A percentile compares a stretch with the other conserved stretches of the same genome.
phyloP scores from a whole-genome alignment of 2,329 filamentous ascomycete species.

The Aspergillus quadrilineatus region DNA sequence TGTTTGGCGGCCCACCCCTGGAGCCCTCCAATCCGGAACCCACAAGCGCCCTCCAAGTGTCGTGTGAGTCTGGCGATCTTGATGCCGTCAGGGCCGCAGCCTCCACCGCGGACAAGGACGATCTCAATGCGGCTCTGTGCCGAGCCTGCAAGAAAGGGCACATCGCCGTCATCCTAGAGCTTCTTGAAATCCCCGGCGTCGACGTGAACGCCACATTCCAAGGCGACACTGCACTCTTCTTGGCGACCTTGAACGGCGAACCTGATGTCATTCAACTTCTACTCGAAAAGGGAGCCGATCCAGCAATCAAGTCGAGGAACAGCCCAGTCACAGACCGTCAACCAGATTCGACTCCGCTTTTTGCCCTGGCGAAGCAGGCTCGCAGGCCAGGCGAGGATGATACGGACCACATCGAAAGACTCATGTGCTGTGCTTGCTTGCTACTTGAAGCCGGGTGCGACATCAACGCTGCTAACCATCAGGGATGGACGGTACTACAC shows the following conservation, averaged over 20 bases:
- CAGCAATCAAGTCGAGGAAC: neutral
- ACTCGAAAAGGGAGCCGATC: constrained; percentile 14
- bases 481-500: neutral
- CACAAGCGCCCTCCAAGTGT: neutral
- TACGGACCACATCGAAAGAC: neutral
- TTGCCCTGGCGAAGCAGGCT: neutral
- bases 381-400: neutral
- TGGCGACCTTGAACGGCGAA: neutral
- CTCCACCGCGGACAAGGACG: constrained; percentile 1
- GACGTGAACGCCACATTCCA: constrained; percentile 11
- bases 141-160: constrained; percentile 9
- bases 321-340: neutral
- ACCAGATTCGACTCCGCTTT: neutral
- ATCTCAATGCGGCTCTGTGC: constrained; percentile 12
- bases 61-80: constrained; percentile 9
- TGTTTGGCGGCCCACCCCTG: neutral
- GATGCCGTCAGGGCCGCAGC: constrained; percentile 8
- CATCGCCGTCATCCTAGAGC: neutral
- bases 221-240: constrained; percentile 14
- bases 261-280: constrained; percentile 10
- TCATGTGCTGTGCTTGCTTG: neutral
- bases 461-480: constrained; percentile 10
- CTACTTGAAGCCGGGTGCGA: neutral
- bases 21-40: neutral
- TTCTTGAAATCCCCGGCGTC: constrained; percentile 6